These are phyloP conservation scores for Ajuga reptans DNA, from an alignment of 305 asterid species.

Conservation along the genomic window DNA sequence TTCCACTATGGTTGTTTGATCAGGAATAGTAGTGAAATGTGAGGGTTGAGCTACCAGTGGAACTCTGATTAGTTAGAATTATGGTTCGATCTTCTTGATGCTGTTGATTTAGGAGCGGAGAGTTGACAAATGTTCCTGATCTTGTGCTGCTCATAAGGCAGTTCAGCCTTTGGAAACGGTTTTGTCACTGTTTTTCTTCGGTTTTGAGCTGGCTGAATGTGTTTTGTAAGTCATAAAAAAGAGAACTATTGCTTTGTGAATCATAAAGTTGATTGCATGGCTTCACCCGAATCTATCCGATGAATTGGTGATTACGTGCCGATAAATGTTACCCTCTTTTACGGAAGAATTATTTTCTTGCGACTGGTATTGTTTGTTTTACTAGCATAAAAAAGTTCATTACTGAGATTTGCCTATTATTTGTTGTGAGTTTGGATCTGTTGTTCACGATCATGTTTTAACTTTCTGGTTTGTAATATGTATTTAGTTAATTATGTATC, in stretches of 20 bases:
- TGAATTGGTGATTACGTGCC: neutral
- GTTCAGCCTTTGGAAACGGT: neutral
- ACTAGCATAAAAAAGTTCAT: too few relatives aligned
- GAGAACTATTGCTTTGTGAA: neutral
- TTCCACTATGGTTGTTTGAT: neutral
- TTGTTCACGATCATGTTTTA: too few relatives aligned
- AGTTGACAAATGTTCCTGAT: neutral
- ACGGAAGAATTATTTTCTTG: neutral
- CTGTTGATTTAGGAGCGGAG: neutral
- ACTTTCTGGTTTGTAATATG: too few relatives aligned
- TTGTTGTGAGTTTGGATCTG: too few relatives aligned
- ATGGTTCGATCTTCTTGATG: neutral
- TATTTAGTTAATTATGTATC: too few relatives aligned
- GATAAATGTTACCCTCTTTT: neutral
- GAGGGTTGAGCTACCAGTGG: neutral
- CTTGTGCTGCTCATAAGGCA: neutral
- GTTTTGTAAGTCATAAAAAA: neutral
- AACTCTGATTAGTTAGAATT: neutral
- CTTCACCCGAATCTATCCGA: neutral
- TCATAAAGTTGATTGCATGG: neutral
- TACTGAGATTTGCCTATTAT: too few relatives aligned
- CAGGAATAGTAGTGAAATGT: neutral
- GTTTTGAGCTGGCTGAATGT: neutral
- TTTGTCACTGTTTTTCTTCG: neutral
- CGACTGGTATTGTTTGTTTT: too few relatives aligned